Base-by-base conservation (phyloP, 192 early-diverging fungal species). In the Linnemannia exigua region DNA sequence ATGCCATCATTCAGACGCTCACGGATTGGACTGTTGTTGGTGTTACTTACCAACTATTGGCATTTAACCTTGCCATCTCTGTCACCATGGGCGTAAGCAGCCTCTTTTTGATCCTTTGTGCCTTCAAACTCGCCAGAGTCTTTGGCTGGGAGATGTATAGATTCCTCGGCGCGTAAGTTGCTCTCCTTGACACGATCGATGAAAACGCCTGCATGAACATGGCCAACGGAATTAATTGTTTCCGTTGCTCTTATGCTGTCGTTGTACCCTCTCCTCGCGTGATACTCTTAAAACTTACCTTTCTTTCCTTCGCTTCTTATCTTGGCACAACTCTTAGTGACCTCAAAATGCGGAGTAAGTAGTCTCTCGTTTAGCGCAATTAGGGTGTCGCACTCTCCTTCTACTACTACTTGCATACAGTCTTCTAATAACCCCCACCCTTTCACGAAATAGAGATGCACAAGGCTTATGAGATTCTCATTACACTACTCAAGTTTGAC, bases 401-500 rank as follows among this genome's bases (percentile, higher is more conserved):
- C n/a, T 11, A 25, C 33, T 48, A 44, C 37, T 72, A 14, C 37
- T 44, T 20, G 58, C 58, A 63, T 28, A 31, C 58, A 63, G 58
- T 12, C 20, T 54, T 9, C 33, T 61, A 47, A 44, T 31, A 5
- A 31, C 28, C 37, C 5, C 19, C 25, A 19, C 22, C 28, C 7
- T n/a, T 38, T 22, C 25, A 15, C 47, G 7, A 11, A 8, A 47
- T 80, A 86, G 84, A 82, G 12, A 90, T 90, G 82, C 93, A 92
- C 89, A 92, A 90, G 78, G 90, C 88, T 79, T 90, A 93, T 46
- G 92, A 93, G 84, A 90, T 94, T 41, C 84, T 94, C 76, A 88
- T 93, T 36, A 94, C 93, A 2, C 73, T 94, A n/a, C 87, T 94
- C 16, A 94, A 94, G 87, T 90, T 94, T 35, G 91, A 92, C 70